These are phyloP conservation scores for Porodaedalea pini DNA, from an alignment of 1,284 basidiomycete genomes.

Conservation along the genomic window DNA sequence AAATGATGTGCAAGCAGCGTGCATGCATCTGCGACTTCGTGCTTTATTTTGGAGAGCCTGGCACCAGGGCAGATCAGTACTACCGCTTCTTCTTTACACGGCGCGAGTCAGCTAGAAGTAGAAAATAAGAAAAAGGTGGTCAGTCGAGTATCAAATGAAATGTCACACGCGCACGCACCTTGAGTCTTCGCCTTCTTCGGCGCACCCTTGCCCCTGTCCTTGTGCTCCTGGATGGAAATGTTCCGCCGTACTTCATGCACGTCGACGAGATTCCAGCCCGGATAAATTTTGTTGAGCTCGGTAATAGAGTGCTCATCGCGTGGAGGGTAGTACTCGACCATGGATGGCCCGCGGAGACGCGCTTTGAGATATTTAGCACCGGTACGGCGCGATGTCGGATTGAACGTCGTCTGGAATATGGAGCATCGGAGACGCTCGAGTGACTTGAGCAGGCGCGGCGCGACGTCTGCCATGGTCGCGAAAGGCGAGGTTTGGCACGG, in stretches of 20 bases:
- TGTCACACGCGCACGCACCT: constrained; percentile 40
- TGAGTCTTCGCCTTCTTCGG: constrained; percentile 73
- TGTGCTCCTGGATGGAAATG: constrained; percentile 62
- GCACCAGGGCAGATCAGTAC: too few species aligned
- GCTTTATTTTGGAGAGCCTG: too few species aligned
- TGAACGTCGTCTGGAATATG: constrained; percentile 84
- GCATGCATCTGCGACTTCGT: too few species aligned
- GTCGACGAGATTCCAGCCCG: constrained; percentile 56
- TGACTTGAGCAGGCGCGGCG: constrained; percentile 43
- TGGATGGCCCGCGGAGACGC: constrained; percentile 71
- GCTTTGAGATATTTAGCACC: constrained; percentile 82
- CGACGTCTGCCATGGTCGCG: constrained; percentile 7
- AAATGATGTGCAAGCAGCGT: too few species aligned
- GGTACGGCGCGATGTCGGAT: constrained; percentile 71
- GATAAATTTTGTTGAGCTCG: constrained; percentile 47
- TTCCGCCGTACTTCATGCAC: constrained; percentile 62
- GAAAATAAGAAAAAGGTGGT: neutral
- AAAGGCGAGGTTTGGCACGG: neutral
- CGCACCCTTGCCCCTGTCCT: constrained; percentile 73
- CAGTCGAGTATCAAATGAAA: neutral
- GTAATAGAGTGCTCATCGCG: constrained; percentile 45
- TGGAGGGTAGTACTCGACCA: constrained; percentile 73
- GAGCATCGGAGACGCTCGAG: constrained; percentile 58
- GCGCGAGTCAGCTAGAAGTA: constrained; percentile 1
- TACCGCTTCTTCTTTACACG: constrained; percentile 8